Evolutionary conservation across 1,284 basidiomycete species (phyloP).

Genomic region (Volvariella surrecta): DNA sequence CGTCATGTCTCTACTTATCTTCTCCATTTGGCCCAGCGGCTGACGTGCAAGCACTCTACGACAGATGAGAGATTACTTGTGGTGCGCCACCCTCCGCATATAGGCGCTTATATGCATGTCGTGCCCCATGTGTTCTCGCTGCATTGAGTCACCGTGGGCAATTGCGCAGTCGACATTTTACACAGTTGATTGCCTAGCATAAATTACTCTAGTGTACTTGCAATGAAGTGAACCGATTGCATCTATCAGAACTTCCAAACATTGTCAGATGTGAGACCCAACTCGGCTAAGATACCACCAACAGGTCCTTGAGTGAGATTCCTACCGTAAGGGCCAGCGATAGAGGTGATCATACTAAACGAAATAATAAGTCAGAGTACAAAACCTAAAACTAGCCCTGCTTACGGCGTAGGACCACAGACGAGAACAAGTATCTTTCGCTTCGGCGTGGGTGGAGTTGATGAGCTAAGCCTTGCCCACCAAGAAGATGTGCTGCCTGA

Average conservation of each 20-base stretch:
- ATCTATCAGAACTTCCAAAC: slow-evolving; percentile 57
- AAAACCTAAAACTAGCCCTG: slow-evolving; percentile 8
- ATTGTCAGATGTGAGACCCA: slow-evolving; percentile 54
- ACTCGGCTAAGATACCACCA: slow-evolving; percentile 54
- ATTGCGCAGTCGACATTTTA: too few relatives aligned
- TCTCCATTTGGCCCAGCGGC: too few relatives aligned
- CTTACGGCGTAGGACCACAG: slow-evolving; percentile 75
- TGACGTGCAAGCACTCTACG: too few relatives aligned
- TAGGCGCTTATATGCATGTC: too few relatives aligned
- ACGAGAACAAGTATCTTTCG: slow-evolving; percentile 55
- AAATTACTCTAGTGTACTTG: too few relatives aligned
- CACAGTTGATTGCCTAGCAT: too few relatives aligned
- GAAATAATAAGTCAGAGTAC: background rate
- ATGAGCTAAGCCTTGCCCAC: slow-evolving; percentile 34
- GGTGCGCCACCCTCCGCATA: too few relatives aligned
- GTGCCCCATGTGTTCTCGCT: too few relatives aligned
- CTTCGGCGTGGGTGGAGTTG: slow-evolving; percentile 9
- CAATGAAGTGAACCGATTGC: too few relatives aligned
- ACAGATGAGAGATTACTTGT: too few relatives aligned
- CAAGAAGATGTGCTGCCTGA: slow-evolving; percentile 22
- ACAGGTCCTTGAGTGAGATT: slow-evolving; percentile 69
- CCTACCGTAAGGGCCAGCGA: slow-evolving; percentile 70
- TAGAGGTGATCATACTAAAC: slow-evolving; percentile 60
- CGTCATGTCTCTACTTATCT: too few relatives aligned
- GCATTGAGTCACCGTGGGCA: too few relatives aligned